A percentile compares a stretch with the other conserved stretches of the same genome.
phyloP scores from a whole-genome alignment of 192 early-diverging fungal species.

The Phycomyces nitens region DNA sequence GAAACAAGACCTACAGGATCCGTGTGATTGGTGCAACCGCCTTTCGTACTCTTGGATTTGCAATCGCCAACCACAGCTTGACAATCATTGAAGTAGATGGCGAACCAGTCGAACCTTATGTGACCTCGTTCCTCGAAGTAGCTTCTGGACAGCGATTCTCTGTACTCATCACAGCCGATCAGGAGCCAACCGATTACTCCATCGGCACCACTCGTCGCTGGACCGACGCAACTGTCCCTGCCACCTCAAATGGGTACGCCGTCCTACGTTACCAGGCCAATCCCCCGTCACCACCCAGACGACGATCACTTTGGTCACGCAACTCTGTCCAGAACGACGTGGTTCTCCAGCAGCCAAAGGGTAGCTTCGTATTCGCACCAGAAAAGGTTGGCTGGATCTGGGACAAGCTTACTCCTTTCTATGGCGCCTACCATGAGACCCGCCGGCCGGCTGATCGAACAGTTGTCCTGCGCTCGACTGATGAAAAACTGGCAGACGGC shows the following conservation, averaged over 20 bases:
- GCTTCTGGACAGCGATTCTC: slow-evolving; percentile 44
- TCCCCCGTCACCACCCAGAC: no score
- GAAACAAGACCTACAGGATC: slow-evolving; percentile 27
- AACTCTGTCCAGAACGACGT: neutral
- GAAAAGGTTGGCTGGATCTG: slow-evolving; percentile 1
- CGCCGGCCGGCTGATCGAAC: neutral
- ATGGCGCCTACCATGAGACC: neutral
- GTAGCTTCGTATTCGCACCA: neutral
- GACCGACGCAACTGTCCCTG: neutral
- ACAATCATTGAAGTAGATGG: slow-evolving; percentile 52
- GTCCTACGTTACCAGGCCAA: slow-evolving; percentile 1
- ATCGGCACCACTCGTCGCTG: neutral
- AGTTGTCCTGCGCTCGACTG: neutral
- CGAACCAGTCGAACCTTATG: slow-evolving; percentile 34
- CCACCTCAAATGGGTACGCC: slow-evolving; percentile 1
- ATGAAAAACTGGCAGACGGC: neutral
- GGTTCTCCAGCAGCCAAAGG: neutral
- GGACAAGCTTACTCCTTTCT: neutral
- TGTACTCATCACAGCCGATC: slow-evolving; percentile 35
- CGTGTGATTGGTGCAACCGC: slow-evolving; percentile 38
- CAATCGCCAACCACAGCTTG: slow-evolving; percentile 40
- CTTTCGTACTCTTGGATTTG: slow-evolving; percentile 36
- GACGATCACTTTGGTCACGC: no score
- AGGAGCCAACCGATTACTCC: slow-evolving; percentile 7
- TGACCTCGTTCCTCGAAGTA: slow-evolving; percentile 33